Evolutionary conservation across 306 rosid species (phyloP).

Genomic region (Casuarina cunninghamiana): DNA sequence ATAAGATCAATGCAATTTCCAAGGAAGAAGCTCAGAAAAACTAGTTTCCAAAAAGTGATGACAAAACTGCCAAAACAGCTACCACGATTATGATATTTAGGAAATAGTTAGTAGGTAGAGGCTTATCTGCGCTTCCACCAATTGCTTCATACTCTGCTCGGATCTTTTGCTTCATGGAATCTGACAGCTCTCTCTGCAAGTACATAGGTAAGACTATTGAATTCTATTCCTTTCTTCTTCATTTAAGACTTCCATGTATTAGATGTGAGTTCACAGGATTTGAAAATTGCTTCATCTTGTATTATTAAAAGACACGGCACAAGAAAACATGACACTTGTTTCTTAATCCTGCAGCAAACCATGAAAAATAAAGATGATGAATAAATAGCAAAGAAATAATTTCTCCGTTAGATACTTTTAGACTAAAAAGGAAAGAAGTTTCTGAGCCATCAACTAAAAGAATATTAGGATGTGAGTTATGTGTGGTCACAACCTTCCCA

Average conservation of each 20-base stretch:
- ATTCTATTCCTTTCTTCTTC: conserved; percentile 81
- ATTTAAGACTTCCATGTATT: conserved; percentile 61
- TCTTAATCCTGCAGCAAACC: conserved; percentile 85
- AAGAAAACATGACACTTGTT: conserved; percentile 63
- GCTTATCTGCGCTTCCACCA: conserved; percentile 95
- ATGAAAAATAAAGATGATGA: conserved; percentile 53
- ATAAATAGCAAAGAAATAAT: conserved; percentile 31
- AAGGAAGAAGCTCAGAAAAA: neutral
- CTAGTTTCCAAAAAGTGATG: conserved; percentile 76
- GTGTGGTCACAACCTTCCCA: conserved; percentile 62
- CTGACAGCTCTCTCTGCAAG: conserved; percentile 89
- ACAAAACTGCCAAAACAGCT: conserved; percentile 78
- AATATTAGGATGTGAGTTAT: conserved; percentile 24
- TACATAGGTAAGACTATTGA: conserved; percentile 74
- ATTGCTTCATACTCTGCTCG: conserved; percentile 77
- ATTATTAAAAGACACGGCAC: conserved; percentile 57
- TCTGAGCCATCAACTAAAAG: conserved; percentile 21
- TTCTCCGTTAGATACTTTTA: conserved; percentile 12
- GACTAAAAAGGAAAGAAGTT: conserved; percentile 20
- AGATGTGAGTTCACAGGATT: conserved; percentile 61
- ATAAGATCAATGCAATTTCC: conserved; percentile 1
- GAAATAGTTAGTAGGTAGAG: conserved; percentile 73
- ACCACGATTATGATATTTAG: conserved; percentile 68
- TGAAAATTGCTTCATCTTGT: conserved; percentile 79
- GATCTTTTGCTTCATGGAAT: conserved; percentile 79